These are phyloP conservation scores for Lentithecium fluviatile DNA, from an alignment of 495 filamentous ascomycete species.

Conservation along the genomic window DNA sequence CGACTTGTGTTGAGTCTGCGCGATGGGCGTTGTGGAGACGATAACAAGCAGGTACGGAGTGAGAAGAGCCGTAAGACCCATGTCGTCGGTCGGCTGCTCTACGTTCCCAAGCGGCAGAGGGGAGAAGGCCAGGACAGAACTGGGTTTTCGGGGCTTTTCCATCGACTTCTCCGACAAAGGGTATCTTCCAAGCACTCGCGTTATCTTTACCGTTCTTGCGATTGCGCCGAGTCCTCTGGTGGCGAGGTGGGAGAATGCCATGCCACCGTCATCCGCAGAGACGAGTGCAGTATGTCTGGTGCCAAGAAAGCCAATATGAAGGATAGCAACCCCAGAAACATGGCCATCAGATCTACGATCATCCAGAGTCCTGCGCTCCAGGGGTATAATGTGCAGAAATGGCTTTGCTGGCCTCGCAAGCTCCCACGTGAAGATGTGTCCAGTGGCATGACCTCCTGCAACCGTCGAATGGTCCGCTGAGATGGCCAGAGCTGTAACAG, in stretches of 20 bases:
- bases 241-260: constrained; percentile 97
- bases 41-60: constrained; percentile 95
- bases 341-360: constrained; percentile 76
- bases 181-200: constrained; percentile 87
- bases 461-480: constrained; percentile 92
- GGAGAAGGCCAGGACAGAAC: constrained; percentile 90
- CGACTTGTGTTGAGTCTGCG: constrained; percentile 93
- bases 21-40: constrained; percentile 92
- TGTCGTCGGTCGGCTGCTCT: constrained; percentile 78
- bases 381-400: constrained; percentile 82
- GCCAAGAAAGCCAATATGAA: constrained; percentile 93
- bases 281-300: constrained; percentile 93
- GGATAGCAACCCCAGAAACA: constrained; percentile 67
- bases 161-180: constrained; percentile 58
- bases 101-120: constrained; percentile 88
- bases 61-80: constrained; percentile 92
- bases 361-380: constrained; percentile 64
- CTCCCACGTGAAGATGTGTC: constrained; percentile 97
- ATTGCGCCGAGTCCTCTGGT: constrained; percentile 86
- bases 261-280: constrained; percentile 91
- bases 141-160: constrained; percentile 75
- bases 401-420: constrained; percentile 73
- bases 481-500: constrained; percentile 81
- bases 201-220: constrained; percentile 81
- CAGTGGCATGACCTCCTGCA: constrained; percentile 83